Evolutionary conservation across 2,329 filamentous ascomycete species (phyloP).

Genomic region (Exophiala spinifera): DNA sequence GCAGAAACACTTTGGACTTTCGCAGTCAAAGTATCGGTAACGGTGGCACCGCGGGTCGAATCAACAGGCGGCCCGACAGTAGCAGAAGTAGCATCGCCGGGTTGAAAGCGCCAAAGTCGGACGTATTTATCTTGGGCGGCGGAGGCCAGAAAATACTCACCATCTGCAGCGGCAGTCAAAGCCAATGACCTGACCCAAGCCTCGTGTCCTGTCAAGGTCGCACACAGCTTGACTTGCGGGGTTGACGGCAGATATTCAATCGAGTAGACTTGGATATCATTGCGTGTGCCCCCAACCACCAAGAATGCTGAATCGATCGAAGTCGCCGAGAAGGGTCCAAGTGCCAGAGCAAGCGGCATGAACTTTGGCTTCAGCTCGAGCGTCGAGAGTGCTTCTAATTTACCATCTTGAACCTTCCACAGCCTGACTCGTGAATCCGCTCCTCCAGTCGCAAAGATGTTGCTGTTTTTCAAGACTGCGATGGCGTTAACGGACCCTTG

Average conservation of each 20-base stretch:
- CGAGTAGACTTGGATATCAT: constrained; percentile 76
- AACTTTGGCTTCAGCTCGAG: constrained; percentile 73
- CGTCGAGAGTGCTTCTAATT: constrained; percentile 60
- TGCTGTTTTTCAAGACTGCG: constrained; percentile 43
- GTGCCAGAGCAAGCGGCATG: constrained; percentile 74
- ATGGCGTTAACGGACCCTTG: constrained; percentile 69
- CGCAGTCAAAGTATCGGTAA: constrained; percentile 68
- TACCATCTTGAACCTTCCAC: constrained; percentile 60
- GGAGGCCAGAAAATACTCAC: constrained; percentile 80
- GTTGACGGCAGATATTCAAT: constrained; percentile 45
- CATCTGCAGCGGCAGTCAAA: constrained; percentile 64
- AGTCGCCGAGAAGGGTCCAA: constrained; percentile 58
- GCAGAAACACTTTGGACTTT: constrained; percentile 77
- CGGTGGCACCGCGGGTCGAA: constrained; percentile 53
- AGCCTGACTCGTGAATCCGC: constrained; percentile 61
- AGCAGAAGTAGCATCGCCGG: constrained; percentile 48
- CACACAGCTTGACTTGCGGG: constrained; percentile 64
- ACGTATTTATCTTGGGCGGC: constrained; percentile 98
- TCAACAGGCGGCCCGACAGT: constrained; percentile 32
- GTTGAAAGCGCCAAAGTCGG: constrained; percentile 82
- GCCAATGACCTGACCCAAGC: constrained; percentile 88
- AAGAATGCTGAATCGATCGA: constrained; percentile 58
- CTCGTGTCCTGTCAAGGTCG: constrained; percentile 83
- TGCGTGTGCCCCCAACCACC: constrained; percentile 81
- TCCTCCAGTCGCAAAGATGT: constrained; percentile 57